phyloP scores from a whole-genome alignment of 139 green algal species.

The Micractinium conductrix region DNA sequence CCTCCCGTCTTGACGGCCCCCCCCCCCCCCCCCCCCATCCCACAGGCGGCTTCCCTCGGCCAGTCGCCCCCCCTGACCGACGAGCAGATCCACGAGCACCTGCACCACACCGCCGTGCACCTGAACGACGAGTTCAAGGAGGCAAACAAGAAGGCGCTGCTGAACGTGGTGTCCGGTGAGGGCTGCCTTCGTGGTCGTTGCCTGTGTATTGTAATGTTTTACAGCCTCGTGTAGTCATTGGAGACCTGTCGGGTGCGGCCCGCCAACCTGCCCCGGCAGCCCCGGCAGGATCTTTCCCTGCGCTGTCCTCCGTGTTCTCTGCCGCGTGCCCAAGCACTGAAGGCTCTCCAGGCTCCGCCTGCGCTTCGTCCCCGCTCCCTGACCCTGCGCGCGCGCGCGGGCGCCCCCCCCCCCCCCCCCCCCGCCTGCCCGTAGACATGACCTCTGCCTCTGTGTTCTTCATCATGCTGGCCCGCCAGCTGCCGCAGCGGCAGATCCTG shows the following conservation, averaged over 20 bases:
- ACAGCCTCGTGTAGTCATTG: too few relatives aligned
- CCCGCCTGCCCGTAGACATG: conserved; percentile 51
- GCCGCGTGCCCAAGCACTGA: too few relatives aligned
- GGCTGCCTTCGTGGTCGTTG: background rate
- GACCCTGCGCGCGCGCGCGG: too few relatives aligned
- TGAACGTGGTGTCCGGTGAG: conserved; percentile 48
- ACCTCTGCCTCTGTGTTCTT: conserved; percentile 67
- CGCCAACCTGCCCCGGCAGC: too few relatives aligned
- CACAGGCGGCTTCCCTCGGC: conserved; percentile 82
- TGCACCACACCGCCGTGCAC: conserved; percentile 55
- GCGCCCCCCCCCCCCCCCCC: too few relatives aligned
- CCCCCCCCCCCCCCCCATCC: background rate
- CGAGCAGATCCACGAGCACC: conserved; percentile 64
- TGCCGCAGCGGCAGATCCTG: conserved; percentile 42
- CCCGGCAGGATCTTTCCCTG: too few relatives aligned
- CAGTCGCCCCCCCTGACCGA: conserved; percentile 73
- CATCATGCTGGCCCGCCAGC: conserved; percentile 57
- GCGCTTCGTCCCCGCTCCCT: too few relatives aligned
- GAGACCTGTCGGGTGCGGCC: too few relatives aligned
- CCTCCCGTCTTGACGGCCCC: too few relatives aligned
- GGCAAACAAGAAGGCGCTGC: conserved; percentile 43
- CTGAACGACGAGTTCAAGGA: conserved; percentile 42
- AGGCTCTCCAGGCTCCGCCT: too few relatives aligned
- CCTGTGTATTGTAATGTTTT: too few relatives aligned
- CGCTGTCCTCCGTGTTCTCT: too few relatives aligned